These are phyloP conservation scores for Domatiomyces catenatus DNA, from an alignment of 2,329 filamentous ascomycete genomes.

Conservation along the genomic window DNA sequence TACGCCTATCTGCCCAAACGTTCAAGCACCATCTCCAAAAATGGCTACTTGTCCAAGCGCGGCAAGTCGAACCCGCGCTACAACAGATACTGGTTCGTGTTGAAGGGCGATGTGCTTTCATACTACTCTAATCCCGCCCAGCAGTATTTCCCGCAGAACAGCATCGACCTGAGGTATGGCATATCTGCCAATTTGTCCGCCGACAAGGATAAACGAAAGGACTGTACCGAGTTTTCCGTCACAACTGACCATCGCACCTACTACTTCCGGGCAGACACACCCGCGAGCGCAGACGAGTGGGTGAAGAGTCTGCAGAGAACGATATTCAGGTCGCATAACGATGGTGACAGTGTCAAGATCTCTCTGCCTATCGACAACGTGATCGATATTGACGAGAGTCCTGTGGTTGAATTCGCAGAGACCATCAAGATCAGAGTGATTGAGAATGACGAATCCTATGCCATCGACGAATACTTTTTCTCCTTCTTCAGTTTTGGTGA, in stretches of 20 bases:
- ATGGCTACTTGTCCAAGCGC: slow-evolving; percentile 74
- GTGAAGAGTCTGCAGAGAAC: slow-evolving; percentile 85
- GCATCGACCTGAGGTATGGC: slow-evolving; percentile 82
- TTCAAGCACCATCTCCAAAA: slow-evolving; percentile 62
- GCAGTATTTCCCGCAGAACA: slow-evolving; percentile 78
- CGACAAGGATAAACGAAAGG: slow-evolving; percentile 51
- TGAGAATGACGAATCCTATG: slow-evolving; percentile 85
- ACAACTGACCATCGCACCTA: slow-evolving; percentile 71
- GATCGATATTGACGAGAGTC: slow-evolving; percentile 81
- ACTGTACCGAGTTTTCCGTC: slow-evolving; percentile 61
- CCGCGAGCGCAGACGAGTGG: slow-evolving; percentile 85
- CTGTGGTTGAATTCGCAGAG: slow-evolving; percentile 79
- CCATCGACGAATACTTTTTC: slow-evolving; percentile 97
- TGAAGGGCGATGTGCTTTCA: slow-evolving; percentile 81
- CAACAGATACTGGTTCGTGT: slow-evolving; percentile 78
- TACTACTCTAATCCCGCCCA: slow-evolving; percentile 77
- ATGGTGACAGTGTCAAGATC: slow-evolving; percentile 93
- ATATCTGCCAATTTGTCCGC: slow-evolving; percentile 70
- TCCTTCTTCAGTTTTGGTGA: slow-evolving; percentile 80
- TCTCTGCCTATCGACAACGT: slow-evolving; percentile 77
- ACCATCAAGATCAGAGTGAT: slow-evolving; percentile 88
- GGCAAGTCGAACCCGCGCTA: slow-evolving; percentile 79
- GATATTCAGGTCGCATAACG: slow-evolving; percentile 89
- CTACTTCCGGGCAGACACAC: slow-evolving; percentile 77
- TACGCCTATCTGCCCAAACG: slow-evolving; percentile 96